A percentile compares a stretch with the other conserved stretches of the same genome.
phyloP scores from a whole-genome alignment of 371 early-diverging fungal species.

The Mucor racemosus region DNA sequence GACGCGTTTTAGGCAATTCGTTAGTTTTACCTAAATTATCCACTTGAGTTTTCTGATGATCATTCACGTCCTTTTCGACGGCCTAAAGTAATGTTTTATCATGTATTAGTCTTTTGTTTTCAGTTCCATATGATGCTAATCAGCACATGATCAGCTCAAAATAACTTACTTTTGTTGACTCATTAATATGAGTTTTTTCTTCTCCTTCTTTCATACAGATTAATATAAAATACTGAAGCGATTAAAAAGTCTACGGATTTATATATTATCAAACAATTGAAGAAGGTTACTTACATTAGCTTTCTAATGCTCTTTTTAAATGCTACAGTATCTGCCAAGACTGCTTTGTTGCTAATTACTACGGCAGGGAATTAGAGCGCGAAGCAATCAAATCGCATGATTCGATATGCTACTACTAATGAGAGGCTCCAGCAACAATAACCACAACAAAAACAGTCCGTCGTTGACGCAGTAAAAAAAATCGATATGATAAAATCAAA shows the following conservation, averaged over 20 bases:
- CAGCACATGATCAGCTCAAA: no score
- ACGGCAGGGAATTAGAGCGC: background rate
- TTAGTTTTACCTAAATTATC: background rate
- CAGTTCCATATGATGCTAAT: no score
- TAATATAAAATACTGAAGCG: background rate
- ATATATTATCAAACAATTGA: background rate
- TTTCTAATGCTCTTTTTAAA: background rate
- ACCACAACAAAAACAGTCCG: background rate
- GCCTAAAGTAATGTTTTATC: background rate
- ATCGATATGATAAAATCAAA: background rate
- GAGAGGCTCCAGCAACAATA: no score
- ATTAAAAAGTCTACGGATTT: background rate
- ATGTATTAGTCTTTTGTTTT: background rate
- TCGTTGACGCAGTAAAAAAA: background rate
- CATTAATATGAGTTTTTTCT: background rate
- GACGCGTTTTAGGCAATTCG: background rate
- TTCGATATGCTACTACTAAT: no score
- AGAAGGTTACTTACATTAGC: background rate
- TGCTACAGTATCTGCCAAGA: background rate
- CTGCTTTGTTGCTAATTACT: background rate
- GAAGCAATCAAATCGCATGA: background rate
- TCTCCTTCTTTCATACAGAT: conserved; percentile 1
- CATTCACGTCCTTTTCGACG: background rate
- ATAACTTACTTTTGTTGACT: background rate
- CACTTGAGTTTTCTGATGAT: background rate